Evolutionary conservation across 2,329 filamentous ascomycete genomes (phyloP).

Genomic region (Apiospora saccharicola): DNA sequence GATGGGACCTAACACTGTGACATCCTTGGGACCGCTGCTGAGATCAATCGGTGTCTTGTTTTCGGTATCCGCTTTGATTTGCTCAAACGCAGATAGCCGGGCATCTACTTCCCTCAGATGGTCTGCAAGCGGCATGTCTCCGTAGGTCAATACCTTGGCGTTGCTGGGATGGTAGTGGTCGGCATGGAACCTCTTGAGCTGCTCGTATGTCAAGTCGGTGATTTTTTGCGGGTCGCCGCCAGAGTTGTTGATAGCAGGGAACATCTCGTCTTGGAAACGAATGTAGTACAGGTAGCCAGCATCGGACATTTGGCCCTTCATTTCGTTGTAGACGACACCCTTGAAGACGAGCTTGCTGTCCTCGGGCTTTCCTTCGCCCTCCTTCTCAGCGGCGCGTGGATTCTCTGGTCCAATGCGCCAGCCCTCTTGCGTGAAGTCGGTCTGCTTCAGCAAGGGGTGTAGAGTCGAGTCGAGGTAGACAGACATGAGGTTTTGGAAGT

Average conservation of each 20-base stretch:
- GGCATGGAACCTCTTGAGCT: constrained; percentile 86
- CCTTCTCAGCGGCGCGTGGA: constrained; percentile 63
- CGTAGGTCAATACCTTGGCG: constrained; percentile 94
- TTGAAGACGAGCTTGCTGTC: constrained; percentile 87
- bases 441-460: constrained; percentile 85
- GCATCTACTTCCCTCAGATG: constrained; percentile 82
- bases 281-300: constrained; percentile 97
- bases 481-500: constrained; percentile 94
- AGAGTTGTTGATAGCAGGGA: constrained; percentile 94
- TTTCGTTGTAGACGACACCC: constrained; percentile 98
- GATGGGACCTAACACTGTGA: constrained; percentile 80
- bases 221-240: constrained; percentile 97
- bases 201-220: constrained; percentile 90
- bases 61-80: constrained; percentile 72
- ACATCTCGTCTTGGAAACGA: constrained; percentile 91
- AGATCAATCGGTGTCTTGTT: constrained; percentile 81
- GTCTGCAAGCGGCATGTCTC: constrained; percentile 84
- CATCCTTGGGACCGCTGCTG: constrained; percentile 67
- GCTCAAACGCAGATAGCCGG: constrained; percentile 76
- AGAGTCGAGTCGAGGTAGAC: constrained; percentile 96
- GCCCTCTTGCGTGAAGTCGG: constrained; percentile 95
- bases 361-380: constrained; percentile 54
- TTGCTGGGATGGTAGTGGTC: constrained; percentile 98
- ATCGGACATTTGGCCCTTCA: constrained; percentile 99
- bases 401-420: constrained; percentile 97